A percentile compares a stretch with the other conserved stretches of the same genome.
These are phyloP conservation scores for Lenzites betulinus DNA, from an alignment of 768 basidiomycete genomes.

Conservation along the genomic window DNA sequence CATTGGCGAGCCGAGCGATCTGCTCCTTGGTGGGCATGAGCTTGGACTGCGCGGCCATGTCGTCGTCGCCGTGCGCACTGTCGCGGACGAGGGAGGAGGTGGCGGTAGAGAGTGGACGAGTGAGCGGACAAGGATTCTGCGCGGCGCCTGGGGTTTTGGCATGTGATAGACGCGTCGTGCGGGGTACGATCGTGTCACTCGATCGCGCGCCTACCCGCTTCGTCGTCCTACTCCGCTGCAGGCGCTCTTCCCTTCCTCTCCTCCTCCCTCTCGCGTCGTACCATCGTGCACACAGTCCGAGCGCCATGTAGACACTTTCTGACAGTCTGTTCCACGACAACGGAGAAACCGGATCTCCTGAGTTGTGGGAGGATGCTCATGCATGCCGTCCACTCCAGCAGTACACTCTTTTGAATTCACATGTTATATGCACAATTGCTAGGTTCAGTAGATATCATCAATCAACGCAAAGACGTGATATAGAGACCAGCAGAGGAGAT, in stretches of 20 bases:
- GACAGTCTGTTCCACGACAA: too few relatives aligned
- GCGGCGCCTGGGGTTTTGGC: background rate
- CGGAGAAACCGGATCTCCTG: too few relatives aligned
- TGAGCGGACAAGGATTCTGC: background rate
- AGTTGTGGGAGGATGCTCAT: too few relatives aligned
- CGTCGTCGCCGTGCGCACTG: background rate
- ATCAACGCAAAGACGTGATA: too few relatives aligned
- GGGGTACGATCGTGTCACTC: constrained; percentile 17
- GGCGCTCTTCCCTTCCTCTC: background rate
- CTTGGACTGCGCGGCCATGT: constrained; percentile 20
- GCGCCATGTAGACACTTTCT: background rate
- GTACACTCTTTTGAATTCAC: too few relatives aligned
- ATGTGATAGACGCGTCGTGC: constrained; percentile 18
- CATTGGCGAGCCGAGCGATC: constrained; percentile 45
- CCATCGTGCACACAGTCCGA: background rate
- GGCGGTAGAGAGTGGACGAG: background rate
- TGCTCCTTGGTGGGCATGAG: constrained; percentile 35
- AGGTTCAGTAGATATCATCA: too few relatives aligned
- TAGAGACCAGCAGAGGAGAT: too few relatives aligned
- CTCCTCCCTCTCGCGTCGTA: background rate
- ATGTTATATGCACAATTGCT: too few relatives aligned
- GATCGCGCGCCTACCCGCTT: constrained; percentile 4
- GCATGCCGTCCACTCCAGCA: too few relatives aligned
- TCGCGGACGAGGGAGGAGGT: background rate
- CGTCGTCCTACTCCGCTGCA: background rate